Base-by-base conservation (phyloP, 805 yeast species). In the Saitoella complicata region DNA sequence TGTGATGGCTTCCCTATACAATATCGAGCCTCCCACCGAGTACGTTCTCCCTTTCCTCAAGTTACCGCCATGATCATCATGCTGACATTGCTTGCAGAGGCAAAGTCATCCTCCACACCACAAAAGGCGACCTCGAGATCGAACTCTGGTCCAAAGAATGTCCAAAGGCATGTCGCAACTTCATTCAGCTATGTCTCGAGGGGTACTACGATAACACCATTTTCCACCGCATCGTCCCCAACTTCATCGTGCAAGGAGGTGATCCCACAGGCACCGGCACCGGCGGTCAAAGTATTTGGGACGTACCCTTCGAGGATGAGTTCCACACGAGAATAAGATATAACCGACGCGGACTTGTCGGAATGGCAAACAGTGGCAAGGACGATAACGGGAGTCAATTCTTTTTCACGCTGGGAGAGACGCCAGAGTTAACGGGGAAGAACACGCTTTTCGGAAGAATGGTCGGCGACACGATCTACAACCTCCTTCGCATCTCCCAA, bases 91-190 rank as follows among this genome's bases (percentile, higher is more conserved):
- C 21, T 21, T 21, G 21, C 21, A 21, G 21, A 21, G 21, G 21
- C 3, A 72, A 70, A 50, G 78, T 76, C n/a, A 56, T 65, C 2
- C 48, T 81, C 2, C 51, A 58, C 11, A 79, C 88, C 0, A 62
- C 71, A 2, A 75, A 73, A 45, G 88, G 88, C 0, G 59, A 64
- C 2, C 58, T 80, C 0, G 73, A 68, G 30, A 58, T 80, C 1
- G 86, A 76, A 46, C 56, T 80, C 5, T 81, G 80, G 76, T 82
- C 86, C 8, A 73, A 73, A 51, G 84, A 81, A 55, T 58, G 71
- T 3, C 85, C 86, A 0, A 48, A 50, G 0, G 67, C 75, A 1
- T 54, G 70, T 32, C 54, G 67, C 34, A 53, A 55, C 36, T 78
- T 80, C 51, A 54, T 80, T n/a, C 63, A 65, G 42, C 64, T 63